Base-by-base conservation (phyloP, 192 early-diverging fungal species). In the Linnemannia elongata region DNA sequence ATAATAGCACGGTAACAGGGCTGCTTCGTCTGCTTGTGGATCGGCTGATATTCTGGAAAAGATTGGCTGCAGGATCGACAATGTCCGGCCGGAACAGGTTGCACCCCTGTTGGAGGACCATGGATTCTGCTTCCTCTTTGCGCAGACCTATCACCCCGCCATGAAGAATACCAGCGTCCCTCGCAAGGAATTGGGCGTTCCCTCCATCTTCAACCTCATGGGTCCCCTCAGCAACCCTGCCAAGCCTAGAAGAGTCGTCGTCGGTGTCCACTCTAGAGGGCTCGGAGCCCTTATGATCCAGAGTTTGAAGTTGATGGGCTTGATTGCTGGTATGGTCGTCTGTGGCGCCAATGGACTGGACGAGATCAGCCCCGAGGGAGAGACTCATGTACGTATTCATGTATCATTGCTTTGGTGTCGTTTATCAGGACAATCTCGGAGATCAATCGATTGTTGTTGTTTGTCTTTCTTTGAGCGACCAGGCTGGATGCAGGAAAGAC, bases 1-100 rank as follows among this genome's bases (percentile, higher is more conserved):
- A 10, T n/a, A 55, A 36, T 81, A 97, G 94, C 97, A 97, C 89
- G 98, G 98, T 45, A 99, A 97, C 89, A 92, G 97, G 36, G 96
- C 97, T 1, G 94, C 97, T 30, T 97, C 97, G 18, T 98, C 97
- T 2, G 91, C 91, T 76, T 96, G 94, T 79, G 98, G 98, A 12
- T 98, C 97, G 5, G 98, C 98, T 0, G 98, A 99, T 80, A 90
- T 99, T 44, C 89, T 99, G 69, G 98, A 99, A 90, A 89, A 93
- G 44, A 79, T 96, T 71, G 96, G 96, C 45, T 97, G 96, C 79
- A 87, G 91, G 49, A 92, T 99, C 49, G 88, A 77, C 12, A 89
- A 91, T 52, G 88, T 98, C 13, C 76, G 91, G 41, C 94, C 97
- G 1, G 91, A 90, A 8, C 72, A 93, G 30, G 96, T 97, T 7